Conservation (phyloP, 257 asterid species). For the Ilex asprella region DNA sequence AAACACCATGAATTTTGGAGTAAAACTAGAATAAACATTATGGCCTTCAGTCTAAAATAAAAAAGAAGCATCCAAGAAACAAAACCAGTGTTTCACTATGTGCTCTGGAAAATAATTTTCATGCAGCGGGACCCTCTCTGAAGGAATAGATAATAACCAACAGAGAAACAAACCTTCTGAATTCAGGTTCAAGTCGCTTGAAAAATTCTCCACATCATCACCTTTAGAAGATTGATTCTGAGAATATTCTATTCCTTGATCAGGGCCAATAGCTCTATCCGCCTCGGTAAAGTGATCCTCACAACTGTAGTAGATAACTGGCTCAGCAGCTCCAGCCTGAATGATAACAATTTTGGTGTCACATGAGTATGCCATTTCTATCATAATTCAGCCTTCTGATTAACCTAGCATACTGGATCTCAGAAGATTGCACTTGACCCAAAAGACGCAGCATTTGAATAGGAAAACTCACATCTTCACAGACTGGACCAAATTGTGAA, state of each 20-base stretch:
- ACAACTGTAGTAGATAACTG: slow-evolving; percentile 61
- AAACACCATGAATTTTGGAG: too few species aligned
- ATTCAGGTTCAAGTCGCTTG: slow-evolving; percentile 24
- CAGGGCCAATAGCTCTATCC: slow-evolving; percentile 32
- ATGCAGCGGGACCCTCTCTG: background rate
- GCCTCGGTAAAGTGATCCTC: slow-evolving; percentile 52
- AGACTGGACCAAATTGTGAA: slow-evolving; percentile 38
- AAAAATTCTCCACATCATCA: slow-evolving; percentile 14
- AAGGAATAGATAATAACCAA: background rate
- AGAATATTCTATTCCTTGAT: slow-evolving; percentile 24
- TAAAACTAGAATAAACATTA: too few species aligned
- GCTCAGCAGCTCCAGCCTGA: slow-evolving; percentile 58
- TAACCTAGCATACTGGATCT: background rate
- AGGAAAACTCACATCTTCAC: slow-evolving; percentile 62
- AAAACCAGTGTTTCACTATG: background rate
- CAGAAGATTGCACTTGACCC: background rate
- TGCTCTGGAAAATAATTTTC: background rate
- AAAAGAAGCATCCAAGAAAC: background rate
- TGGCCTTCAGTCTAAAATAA: background rate
- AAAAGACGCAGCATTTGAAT: background rate
- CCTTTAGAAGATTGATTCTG: slow-evolving; percentile 26
- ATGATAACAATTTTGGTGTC: slow-evolving; percentile 7
- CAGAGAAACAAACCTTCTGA: slow-evolving; percentile 34
- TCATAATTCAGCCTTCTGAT: background rate
- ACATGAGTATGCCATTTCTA: background rate